Percentiles rank a stretch among this genome's conserved stretches.
These are phyloP conservation scores for Poa pratensis DNA, from an alignment of 176 grass and related monocot genomes.

Conservation along the genomic window DNA sequence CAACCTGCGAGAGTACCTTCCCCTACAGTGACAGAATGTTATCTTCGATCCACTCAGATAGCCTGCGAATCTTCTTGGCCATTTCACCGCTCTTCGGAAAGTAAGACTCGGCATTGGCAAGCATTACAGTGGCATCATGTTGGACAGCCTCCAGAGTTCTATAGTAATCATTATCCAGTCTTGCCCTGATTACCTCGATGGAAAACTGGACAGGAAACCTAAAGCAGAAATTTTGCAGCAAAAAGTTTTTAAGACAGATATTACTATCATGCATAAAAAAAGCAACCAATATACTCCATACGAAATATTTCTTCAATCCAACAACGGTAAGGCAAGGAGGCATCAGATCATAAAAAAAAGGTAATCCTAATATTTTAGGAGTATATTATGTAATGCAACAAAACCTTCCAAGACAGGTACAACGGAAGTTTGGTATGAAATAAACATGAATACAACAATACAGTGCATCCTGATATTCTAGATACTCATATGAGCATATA, in stretches of 20 bases:
- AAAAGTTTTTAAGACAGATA: constrained; percentile 15
- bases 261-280: constrained; percentile 25
- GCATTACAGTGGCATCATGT: constrained; percentile 79
- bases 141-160: constrained; percentile 75
- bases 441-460: not conserved
- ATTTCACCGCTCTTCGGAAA: constrained; percentile 68
- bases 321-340: not conserved
- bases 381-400: not conserved
- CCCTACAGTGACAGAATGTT: constrained; percentile 60
- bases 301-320: not conserved
- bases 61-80: constrained; percentile 58
- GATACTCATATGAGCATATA: not conserved
- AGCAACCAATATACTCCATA: not conserved
- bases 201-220: constrained; percentile 93
- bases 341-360: not conserved
- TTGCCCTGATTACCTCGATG: constrained; percentile 83
- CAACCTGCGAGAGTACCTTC: not conserved
- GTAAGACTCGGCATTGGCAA: constrained; percentile 69
- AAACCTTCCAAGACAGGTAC: not conserved
- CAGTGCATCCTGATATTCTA: not conserved
- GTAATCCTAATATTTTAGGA: not conserved
- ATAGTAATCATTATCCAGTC: constrained; percentile 80
- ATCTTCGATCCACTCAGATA: constrained; percentile 59
- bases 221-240: constrained; percentile 7
- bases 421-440: not conserved